Base-by-base conservation (phyloP, 306 rosid species). In the Hippophae gyantsensis region DNA sequence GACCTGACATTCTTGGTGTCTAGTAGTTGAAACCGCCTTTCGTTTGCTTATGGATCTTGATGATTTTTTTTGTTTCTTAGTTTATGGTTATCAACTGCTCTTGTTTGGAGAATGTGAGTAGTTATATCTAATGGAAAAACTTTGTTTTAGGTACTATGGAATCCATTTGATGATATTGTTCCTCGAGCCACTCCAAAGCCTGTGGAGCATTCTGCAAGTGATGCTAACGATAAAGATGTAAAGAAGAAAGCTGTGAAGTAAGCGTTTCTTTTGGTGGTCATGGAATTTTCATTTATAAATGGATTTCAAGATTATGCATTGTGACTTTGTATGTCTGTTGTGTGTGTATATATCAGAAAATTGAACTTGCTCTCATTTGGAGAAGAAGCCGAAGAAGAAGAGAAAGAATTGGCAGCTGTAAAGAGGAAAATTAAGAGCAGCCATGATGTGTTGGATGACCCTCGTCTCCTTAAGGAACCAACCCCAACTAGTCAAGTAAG, bases 301-400 rank as follows among this genome's bases (percentile, higher is more conserved):
- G 66, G 18, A 38, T 54, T 66, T 42, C 38, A 14, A 54, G 14
- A 43, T 44, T 47, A 42, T 57, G 6, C 42, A 55, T 42, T 42
- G 18, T 50, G 56, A 58, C 6, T 49, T 10, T 40, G 13, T 40
- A 8, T 57, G 43, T 43, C 57, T 12, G 65, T 61, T 56, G 25
- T 72, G 51, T 54, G 38, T 18, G 61, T 57, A 10, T 56, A 47
- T 68, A 61, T 61, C 74, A 92, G 99, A 70, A 88, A 84, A 72
- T 76, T 84, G 66, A 92, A 71, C 70, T 82, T 92, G 76, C 94
- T 92, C 70, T 92, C 99, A 4, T 92, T 88, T 62, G 97, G 90
- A 68, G 99, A 88, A 80, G 99, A 92, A 76, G 86, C 95, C 54
- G 99, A 88, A 84, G 95, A 84, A 71, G 97, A 88, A 63, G 95